phyloP scores from a whole-genome alignment of 108 stramenopile species.

The Poteriospumella lacustris region DNA sequence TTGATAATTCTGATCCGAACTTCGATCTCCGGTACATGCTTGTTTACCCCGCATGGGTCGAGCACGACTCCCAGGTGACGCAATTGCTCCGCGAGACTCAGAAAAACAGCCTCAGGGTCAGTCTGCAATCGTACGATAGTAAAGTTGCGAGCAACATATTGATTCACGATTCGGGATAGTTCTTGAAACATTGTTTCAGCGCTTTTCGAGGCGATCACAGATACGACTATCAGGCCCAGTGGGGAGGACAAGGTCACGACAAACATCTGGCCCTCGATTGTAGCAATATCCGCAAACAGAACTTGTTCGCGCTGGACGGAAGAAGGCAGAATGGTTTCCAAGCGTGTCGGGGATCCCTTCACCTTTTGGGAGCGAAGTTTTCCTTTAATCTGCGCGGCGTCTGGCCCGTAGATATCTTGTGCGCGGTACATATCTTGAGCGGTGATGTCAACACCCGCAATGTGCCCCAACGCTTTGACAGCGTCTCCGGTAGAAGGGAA shows the following conservation, averaged over 20 bases:
- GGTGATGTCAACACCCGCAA: background rate
- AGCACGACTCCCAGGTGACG: background rate
- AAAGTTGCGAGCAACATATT: background rate
- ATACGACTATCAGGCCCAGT: background rate
- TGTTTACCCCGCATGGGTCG: background rate
- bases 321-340: no score
- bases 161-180: background rate
- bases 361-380: background rate
- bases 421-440: background rate
- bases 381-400: background rate
- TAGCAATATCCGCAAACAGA: background rate
- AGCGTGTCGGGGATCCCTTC: background rate
- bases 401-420: background rate
- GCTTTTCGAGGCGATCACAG: background rate
- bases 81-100: background rate
- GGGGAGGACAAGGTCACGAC: background rate
- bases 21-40: background rate
- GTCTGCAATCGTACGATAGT: background rate
- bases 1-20: background rate
- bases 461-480: background rate
- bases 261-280: background rate
- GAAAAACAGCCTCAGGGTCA: background rate
- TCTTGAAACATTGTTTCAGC: background rate
- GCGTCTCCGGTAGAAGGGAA: background rate
- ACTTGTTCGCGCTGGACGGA: background rate